Base-by-base conservation (phyloP, 1,284 basidiomycete species). In the Cutaneotrichosporon sp. region DNA sequence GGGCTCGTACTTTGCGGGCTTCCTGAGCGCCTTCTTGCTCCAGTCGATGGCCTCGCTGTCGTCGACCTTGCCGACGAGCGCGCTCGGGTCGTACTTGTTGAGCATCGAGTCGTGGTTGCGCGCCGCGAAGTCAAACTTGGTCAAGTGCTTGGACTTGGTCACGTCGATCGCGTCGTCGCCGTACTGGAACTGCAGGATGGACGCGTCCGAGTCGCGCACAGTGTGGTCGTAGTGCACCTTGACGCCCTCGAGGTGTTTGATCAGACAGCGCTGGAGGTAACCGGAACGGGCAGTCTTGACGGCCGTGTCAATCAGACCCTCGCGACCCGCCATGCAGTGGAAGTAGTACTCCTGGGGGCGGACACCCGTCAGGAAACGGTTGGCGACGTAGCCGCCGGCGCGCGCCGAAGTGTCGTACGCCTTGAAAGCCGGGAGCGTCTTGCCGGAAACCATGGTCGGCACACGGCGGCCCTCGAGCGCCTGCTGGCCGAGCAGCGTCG, bases 311-410 rank as follows among this genome's bases (percentile, higher is more conserved):
- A 99, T 99, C 34, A 99, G 85, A 78, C 97, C 97, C 82, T 99
- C 97, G 71, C 97, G 88, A 58, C 97, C 97, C 63, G 97, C 95
- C 97, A 99, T 99, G 80, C 97, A 57, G 82, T 99, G 97, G 86
- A 99, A 99, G 83, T 97, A 99, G 82, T 97, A 99, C 79, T 99
- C 97, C 78, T 99, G 97, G 0, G 97, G 97, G 67, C 91, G 92
- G 76, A 99, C 89, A 63, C 97, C 97, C 20, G 97, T 99, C 83
- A 99, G 86, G 86, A 99, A 99, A 56, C 97, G 92, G 78, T 95
- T 97, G n/a, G 92, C 93, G 54, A 99, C 92, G 79, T 97, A 99
- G n/a, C 97, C 97, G 79, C 97, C 97, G 18, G 97, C 95, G 65
- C 97, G 91, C 1, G 95, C 93, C 60, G 89, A 90, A 5, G 97